Base-by-base conservation (phyloP, 176 grass and related monocot genomes). In the Eleusine indica region DNA sequence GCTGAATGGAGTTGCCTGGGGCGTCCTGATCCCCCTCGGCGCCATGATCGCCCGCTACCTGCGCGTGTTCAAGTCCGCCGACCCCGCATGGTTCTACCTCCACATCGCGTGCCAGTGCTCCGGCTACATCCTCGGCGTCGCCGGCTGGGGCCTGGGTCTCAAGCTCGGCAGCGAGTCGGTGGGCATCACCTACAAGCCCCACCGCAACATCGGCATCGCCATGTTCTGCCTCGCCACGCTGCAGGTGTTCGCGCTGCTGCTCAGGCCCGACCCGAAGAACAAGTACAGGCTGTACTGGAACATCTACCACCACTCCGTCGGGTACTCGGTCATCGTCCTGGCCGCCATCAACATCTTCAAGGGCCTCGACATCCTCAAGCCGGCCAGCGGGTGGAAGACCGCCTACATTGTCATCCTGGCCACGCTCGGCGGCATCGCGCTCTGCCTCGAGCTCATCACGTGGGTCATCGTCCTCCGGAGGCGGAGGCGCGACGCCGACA, bases 271-370 rank as follows among this genome's bases (percentile, higher is more conserved):
- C 89, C 92, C 92, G 81, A 87, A 91, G 82, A 89, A 99, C 93
- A 99, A 94, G 89, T 91, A 91, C 87, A 87, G 97, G 58, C 4
- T 89, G 5, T 99, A 96, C 87, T 99, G 97, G 97, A 99, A 99
- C 78, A 77, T 86, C 18, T 96, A 99, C 88, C 97, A 99, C 82
- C 80, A 87, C 73, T 52, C 83, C 35, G 81, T 99, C 12, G 97
- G 97, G 30, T 99, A 99, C 89, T 29, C 78, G 16, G 91, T 92
- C 10, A 92, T 99, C 75, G 0, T 90, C 44, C 68, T 96, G 63
- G 77, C 75, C 78, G 78, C 84, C 57, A 6, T 92, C 66, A 99
- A 99, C 88, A 92, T 96, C 71, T 99, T 99, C 83, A 92, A 99
- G 79, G 97, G 97, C 0, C 86, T 99, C 74, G 16, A 92, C 76